These are phyloP conservation scores for Sideroxylon spinosum DNA, from an alignment of 179 eudicot species.

Conservation along the genomic window DNA sequence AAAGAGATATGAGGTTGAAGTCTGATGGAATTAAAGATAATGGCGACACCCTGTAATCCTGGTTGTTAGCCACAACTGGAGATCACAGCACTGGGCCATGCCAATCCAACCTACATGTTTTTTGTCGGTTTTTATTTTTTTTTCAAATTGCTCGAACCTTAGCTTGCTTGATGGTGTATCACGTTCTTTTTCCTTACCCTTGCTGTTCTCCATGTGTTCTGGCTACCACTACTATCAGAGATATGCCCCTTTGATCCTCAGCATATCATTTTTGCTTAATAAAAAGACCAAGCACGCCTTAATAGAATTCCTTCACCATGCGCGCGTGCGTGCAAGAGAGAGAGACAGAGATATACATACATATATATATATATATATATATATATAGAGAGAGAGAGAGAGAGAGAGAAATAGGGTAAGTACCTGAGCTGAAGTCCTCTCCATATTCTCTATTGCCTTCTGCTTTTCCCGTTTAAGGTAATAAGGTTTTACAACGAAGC, in stretches of 20 bases:
- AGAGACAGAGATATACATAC: no score
- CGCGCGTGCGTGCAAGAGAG: no score
- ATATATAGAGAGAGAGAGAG: no score
- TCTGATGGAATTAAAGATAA: not conserved
- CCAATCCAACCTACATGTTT: not conserved
- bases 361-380: no score
- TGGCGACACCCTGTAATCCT: not conserved
- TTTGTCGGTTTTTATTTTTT: not conserved
- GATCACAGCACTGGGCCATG: conserved; percentile 6
- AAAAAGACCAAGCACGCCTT: conserved; percentile 2
- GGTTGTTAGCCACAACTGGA: not conserved
- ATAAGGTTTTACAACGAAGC: conserved; percentile 73
- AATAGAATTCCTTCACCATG: not conserved
- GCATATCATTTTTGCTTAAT: not conserved
- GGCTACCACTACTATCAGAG: not conserved
- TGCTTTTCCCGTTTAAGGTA: conserved; percentile 72
- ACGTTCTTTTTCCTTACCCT: not conserved
- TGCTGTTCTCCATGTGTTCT: conserved; percentile 2
- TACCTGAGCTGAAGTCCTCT: conserved; percentile 76
- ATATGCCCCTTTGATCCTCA: not conserved
- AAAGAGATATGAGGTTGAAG: not conserved
- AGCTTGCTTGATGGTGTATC: not conserved
- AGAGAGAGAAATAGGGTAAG: not conserved
- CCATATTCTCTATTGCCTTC: conserved; percentile 63
- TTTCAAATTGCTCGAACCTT: conserved; percentile 1